Evolutionary conservation across 148 eudicot species (phyloP).

Genomic region (Cornus kousa): DNA sequence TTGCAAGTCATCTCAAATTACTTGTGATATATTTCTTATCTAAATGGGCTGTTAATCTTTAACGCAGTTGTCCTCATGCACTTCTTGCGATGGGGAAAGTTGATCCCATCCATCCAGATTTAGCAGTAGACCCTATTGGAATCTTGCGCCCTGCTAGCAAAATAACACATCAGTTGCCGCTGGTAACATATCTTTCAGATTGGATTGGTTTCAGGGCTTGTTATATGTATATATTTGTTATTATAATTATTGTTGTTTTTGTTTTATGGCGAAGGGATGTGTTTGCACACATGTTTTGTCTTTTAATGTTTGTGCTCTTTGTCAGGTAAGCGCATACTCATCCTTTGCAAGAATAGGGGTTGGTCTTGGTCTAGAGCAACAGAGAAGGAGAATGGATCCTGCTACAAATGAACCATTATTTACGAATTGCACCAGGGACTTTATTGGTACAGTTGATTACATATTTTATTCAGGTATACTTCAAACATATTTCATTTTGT

Average conservation of each 20-base stretch:
- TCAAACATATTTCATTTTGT: neutral
- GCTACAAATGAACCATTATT: constrained; percentile 85
- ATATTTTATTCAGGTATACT: constrained; percentile 92
- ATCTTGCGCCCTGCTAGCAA: constrained; percentile 81
- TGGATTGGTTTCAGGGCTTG: constrained; percentile 7
- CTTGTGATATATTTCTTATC: neutral
- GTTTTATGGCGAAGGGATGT: neutral
- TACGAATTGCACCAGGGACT: constrained; percentile 92
- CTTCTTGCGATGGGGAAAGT: constrained; percentile 97
- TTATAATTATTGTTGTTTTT: neutral
- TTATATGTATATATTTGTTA: neutral
- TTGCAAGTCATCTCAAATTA: neutral
- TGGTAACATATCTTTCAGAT: constrained; percentile 44
- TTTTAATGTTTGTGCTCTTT: constrained; percentile 12
- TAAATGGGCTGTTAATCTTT: constrained; percentile 6
- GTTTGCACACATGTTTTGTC: constrained; percentile 8
- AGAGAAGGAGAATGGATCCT: constrained; percentile 83
- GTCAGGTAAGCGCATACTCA: constrained; percentile 95
- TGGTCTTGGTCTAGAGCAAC: constrained; percentile 71
- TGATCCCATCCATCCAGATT: constrained; percentile 80
- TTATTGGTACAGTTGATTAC: constrained; percentile 93
- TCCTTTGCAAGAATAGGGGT: constrained; percentile 75
- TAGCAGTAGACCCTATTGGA: constrained; percentile 79
- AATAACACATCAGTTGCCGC: constrained; percentile 78
- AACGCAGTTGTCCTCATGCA: constrained; percentile 85